Evolutionary conservation across 805 yeast species (phyloP), one percentile per base, ranked within the genome.

Genomic region (Ogataea kodamae): DNA sequence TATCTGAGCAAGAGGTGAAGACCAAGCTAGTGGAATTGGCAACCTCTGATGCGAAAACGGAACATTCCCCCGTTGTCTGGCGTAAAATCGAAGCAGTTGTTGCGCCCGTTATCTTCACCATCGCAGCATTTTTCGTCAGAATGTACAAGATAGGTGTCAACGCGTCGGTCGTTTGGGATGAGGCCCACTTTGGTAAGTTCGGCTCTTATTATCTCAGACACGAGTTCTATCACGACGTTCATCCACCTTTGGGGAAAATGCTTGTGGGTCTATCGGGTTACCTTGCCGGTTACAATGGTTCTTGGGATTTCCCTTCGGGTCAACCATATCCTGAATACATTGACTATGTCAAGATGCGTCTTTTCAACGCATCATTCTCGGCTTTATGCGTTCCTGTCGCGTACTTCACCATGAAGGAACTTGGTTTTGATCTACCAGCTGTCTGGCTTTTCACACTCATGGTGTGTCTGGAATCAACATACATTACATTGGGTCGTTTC

Each of bases 171-270:
- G 92, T 92, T 15, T 89, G 97, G 97, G 97, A 88, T 63, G 97
- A 88, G 58, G 97, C 96, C 24, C 96, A 89, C 65, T 90, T 90
- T 60, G 95, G 92, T 25, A 82, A 81, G 55, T 84, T 84, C 55
- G 94, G 94, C 27, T 79, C 90, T 3, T 78, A 82, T 50, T 84
- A 84, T 57, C 62, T 82, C 45, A 73, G 79, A 56, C 87, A 79
- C 52, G 88, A 83, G 50, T 82, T 83, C 54, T 84, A 84, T 51
- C 86, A 78, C 49, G 95, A 84, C 62, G 94, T 84, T 18, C 95
- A 84, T 54, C 95, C 95, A 13, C 94, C 94, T 1, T 67, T 84
- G 48, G 95, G 92, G 7, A 84, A 84, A 52, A 76, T 84, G 80
- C 63, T 84, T 30, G 78, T 82, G 40, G 94, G 87, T 2, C 63